phyloP scores from a whole-genome alignment of 2,329 filamentous ascomycete species.

The Pezicula radicicola region DNA sequence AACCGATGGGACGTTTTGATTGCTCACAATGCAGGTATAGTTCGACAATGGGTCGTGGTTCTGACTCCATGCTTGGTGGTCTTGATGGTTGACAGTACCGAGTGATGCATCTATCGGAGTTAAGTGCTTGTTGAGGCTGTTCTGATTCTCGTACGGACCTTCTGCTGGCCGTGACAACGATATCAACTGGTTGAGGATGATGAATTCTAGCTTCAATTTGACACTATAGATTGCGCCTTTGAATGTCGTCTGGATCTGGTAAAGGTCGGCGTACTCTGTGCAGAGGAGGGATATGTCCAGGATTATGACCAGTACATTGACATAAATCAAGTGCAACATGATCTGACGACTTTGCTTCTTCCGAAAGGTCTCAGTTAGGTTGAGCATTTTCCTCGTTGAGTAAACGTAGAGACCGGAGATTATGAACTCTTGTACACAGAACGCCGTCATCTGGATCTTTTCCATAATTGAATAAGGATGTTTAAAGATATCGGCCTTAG shows the following conservation, averaged over 20 bases:
- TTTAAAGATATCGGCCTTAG: constrained; percentile 25
- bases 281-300: constrained; percentile 39
- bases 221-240: constrained; percentile 37
- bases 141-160: not conserved
- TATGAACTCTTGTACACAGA: constrained; percentile 41
- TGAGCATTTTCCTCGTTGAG: constrained; percentile 33
- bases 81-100: not conserved
- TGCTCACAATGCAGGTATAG: not conserved
- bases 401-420: constrained; percentile 49
- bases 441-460: constrained; percentile 40
- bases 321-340: constrained; percentile 40
- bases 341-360: constrained; percentile 21
- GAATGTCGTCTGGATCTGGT: constrained; percentile 33
- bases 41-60: not conserved
- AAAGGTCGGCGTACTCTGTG: constrained; percentile 33
- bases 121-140: not conserved
- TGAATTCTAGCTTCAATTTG: constrained; percentile 46
- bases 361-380: not conserved
- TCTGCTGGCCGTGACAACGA: too few species aligned
- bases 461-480: constrained; percentile 34
- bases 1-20: not conserved
- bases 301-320: constrained; percentile 43
- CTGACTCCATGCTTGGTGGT: not conserved
- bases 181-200: constrained; percentile 36
- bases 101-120: not conserved